phyloP scores from a whole-genome alignment of 1,284 basidiomycete genomes.

The Irpex sp. region DNA sequence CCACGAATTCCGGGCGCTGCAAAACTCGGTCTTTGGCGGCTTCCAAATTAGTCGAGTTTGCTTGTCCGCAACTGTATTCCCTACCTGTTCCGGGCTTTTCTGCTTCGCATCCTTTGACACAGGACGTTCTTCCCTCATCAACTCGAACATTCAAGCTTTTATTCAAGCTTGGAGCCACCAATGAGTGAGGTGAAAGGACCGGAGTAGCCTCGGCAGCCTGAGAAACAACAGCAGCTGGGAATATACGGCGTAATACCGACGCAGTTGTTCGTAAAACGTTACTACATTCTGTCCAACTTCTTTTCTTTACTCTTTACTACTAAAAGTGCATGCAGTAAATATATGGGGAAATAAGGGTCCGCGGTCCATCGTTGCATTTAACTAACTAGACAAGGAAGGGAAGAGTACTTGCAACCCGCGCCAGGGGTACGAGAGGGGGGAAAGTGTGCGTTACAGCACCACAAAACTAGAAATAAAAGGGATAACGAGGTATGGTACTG shows the following conservation, averaged over 20 bases:
- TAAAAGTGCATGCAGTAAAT: not conserved
- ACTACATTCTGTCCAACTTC: not conserved
- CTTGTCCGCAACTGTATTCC: no score
- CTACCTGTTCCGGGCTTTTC: no score
- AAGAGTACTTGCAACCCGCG: not conserved
- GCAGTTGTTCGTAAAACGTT: not conserved
- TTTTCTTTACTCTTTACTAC: not conserved
- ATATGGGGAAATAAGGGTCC: not conserved
- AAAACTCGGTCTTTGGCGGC: no score
- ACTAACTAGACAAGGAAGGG: not conserved
- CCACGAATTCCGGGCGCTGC: no score
- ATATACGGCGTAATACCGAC: not conserved
- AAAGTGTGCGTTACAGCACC: not conserved
- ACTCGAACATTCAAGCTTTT: no score
- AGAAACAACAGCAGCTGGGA: not conserved
- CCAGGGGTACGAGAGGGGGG: not conserved
- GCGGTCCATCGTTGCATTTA: not conserved
- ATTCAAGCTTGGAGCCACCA: no score
- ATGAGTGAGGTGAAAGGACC: not conserved
- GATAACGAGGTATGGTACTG: not conserved
- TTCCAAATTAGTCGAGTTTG: no score
- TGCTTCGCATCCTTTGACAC: no score
- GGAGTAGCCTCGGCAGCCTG: not conserved
- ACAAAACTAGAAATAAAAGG: not conserved
- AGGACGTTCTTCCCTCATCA: no score